Conservation (phyloP, 1,284 basidiomycete genomes). For the Moesziomyces globuligerus region DNA sequence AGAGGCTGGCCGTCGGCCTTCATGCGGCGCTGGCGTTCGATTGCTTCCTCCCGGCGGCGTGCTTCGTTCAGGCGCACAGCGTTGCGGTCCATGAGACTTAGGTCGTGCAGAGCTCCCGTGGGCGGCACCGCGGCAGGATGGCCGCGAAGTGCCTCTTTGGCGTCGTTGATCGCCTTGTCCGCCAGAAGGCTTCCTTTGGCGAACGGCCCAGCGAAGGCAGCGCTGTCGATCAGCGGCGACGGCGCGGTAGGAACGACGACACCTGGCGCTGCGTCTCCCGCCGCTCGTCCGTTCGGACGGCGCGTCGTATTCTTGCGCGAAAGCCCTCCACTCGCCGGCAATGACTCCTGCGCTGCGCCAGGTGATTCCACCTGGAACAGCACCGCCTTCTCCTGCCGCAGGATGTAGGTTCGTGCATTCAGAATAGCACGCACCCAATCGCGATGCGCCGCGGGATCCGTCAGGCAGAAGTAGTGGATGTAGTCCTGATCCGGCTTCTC, state of each 20-base stretch:
- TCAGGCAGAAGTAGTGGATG: constrained; percentile 59
- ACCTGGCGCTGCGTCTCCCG: constrained; percentile 2
- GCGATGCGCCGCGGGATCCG: constrained; percentile 59
- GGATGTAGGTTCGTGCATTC: constrained; percentile 62
- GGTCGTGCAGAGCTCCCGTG: constrained; percentile 27
- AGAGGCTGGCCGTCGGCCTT: constrained; percentile 46
- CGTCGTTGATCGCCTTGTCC: constrained; percentile 46
- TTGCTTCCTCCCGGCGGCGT: constrained; percentile 30
- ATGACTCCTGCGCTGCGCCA: constrained; percentile 6
- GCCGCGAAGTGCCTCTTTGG: constrained; percentile 42
- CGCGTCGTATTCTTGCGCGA: constrained; percentile 39
- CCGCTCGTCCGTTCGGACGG: constrained; percentile 23
- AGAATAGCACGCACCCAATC: constrained; percentile 63
- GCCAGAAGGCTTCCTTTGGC: constrained; percentile 57
- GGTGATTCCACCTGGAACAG: constrained; percentile 50
- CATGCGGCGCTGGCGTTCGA: constrained; percentile 39
- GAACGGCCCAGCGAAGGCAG: constrained; percentile 50
- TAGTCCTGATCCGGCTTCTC: constrained; percentile 63
- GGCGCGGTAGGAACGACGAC: constrained; percentile 5
- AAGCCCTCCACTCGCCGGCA: constrained; percentile 17
- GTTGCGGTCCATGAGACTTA: constrained; percentile 41
- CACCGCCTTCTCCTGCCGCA: constrained; percentile 60
- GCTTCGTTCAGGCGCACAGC: constrained; percentile 23
- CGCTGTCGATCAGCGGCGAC: constrained; percentile 47
- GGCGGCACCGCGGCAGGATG: constrained; percentile 14